Evolutionary conservation across 768 basidiomycete species (phyloP).

Genomic region (Mycena pura): DNA sequence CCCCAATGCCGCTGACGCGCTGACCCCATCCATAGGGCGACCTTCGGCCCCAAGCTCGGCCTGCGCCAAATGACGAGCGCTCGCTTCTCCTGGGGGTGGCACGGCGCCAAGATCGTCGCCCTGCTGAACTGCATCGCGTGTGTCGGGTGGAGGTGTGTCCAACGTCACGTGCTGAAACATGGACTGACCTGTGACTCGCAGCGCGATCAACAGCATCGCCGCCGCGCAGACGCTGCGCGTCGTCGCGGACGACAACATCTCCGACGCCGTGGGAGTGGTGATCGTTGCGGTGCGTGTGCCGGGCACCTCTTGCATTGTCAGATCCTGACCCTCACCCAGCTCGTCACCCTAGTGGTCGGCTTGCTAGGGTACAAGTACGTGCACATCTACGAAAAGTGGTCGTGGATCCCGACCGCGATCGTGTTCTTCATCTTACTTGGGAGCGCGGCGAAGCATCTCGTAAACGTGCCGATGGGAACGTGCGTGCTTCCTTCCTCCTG

Average conservation of each 20-base stretch:
- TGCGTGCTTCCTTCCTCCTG: neutral
- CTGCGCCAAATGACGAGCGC: constrained; percentile 51
- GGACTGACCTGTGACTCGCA: constrained; percentile 40
- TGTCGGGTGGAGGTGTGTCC: constrained; percentile 44
- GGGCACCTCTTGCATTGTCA: too few species aligned
- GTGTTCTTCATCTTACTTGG: constrained; percentile 44
- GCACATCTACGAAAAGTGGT: constrained; percentile 48
- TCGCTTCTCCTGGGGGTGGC: constrained; percentile 48
- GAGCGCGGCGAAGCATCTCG: constrained; percentile 57
- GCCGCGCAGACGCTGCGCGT: constrained; percentile 40
- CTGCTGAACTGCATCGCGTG: constrained; percentile 50
- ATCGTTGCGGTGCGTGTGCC: constrained; percentile 55
- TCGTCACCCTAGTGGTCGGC: constrained; percentile 42
- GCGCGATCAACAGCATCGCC: constrained; percentile 42
- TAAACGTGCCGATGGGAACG: constrained; percentile 26
- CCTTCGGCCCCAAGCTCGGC: constrained; percentile 45
- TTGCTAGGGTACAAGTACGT: constrained; percentile 50
- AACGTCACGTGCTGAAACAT: too few species aligned
- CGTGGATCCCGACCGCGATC: constrained; percentile 49
- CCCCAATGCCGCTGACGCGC: neutral
- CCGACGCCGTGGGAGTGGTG: constrained; percentile 48
- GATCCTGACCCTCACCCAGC: neutral
- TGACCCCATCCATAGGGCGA: constrained; percentile 19
- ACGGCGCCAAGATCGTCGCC: constrained; percentile 24
- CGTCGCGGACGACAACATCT: constrained; percentile 37